phyloP scores from a whole-genome alignment of 345 rosid genomes.

The Bruguiera parviflora region DNA sequence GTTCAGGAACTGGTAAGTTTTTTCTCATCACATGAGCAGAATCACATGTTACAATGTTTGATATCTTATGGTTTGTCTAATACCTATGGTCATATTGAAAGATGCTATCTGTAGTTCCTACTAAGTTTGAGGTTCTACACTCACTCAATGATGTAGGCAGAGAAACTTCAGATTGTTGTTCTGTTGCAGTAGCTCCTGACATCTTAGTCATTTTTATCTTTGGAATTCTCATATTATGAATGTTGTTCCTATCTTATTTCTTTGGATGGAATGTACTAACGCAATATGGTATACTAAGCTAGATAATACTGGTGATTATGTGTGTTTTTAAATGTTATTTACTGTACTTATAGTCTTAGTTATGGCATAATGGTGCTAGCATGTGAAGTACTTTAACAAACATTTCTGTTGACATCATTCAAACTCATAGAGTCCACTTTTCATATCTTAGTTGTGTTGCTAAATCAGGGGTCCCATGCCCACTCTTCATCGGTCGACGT shows the following conservation, averaged over 20 bases:
- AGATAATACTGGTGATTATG: neutral
- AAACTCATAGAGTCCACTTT: neutral
- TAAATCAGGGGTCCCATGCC: neutral
- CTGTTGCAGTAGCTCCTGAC: neutral
- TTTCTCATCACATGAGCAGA: neutral
- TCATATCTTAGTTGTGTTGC: neutral
- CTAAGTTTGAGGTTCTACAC: slow-evolving; percentile 1
- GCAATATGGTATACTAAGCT: neutral
- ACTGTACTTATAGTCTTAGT: too few relatives aligned
- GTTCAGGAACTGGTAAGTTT: slow-evolving; percentile 90
- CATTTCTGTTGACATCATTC: neutral
- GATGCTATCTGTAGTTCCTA: neutral
- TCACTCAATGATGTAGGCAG: neutral
- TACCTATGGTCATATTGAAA: neutral
- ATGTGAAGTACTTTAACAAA: too few relatives aligned
- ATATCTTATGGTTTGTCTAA: neutral
- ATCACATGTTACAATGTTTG: neutral
- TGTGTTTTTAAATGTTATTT: neutral
- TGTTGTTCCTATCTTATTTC: neutral
- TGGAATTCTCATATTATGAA: neutral
- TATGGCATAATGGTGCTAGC: too few relatives aligned
- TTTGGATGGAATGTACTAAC: neutral
- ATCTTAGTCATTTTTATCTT: neutral
- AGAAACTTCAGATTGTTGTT: neutral
- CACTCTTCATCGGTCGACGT: neutral